Evolutionary conservation across 345 rosid genomes (phyloP).

Genomic region (Ceriops tagal): DNA sequence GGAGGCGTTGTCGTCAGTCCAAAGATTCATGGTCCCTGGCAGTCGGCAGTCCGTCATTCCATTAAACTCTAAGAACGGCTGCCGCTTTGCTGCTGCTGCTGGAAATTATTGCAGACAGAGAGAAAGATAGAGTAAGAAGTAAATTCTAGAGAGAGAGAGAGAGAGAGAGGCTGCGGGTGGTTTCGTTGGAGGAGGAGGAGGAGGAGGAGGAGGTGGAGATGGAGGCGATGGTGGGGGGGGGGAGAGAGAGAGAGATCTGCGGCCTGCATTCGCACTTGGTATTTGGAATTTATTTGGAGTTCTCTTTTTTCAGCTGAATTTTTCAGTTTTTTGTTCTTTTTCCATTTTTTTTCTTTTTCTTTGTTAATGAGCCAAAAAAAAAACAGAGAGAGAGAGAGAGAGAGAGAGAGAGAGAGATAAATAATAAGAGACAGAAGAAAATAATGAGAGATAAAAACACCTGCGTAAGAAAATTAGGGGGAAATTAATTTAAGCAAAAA

Average conservation of each 20-base stretch:
- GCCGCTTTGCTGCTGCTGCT: no score
- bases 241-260: no score
- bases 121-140: background rate
- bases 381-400: no score
- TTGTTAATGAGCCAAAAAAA: no score
- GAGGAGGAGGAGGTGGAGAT: background rate
- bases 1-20: constrained; percentile 84
- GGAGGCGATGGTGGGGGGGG: no score
- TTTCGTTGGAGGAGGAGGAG: constrained; percentile 1
- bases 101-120: background rate
- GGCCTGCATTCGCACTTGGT: constrained; percentile 17
- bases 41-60: constrained; percentile 52
- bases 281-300: constrained; percentile 39
- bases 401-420: no score
- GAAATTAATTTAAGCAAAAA: background rate
- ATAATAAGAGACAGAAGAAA: no score
- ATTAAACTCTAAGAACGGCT: background rate
- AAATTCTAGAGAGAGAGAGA: background rate
- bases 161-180: background rate
- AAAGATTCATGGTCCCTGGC: constrained; percentile 59
- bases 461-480: no score
- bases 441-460: no score
- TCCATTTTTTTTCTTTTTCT: background rate
- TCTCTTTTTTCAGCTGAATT: constrained; percentile 38
- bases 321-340: constrained; percentile 13